Evolutionary conservation across 129 eudicot species (phyloP), one percentile per base, ranked within the genome.

Genomic region (Sambucus nigra): DNA sequence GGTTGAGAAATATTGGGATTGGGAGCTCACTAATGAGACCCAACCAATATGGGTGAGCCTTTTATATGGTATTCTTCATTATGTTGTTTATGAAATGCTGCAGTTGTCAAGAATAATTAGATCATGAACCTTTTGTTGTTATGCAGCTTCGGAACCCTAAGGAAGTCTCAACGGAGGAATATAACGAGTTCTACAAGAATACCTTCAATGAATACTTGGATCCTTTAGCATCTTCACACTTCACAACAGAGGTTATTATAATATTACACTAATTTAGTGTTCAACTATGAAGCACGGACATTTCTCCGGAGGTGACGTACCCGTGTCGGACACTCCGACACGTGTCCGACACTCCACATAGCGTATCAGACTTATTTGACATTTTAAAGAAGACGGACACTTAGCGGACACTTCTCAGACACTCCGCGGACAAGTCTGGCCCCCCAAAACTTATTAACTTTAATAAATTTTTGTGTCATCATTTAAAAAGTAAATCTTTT

Each of bases 21-120:
- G 99, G 99, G 95, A 91, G 63, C 89, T 74, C 26, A 71, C 94
- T 9, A 91, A 91, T 63, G 99, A 91, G 84, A 91, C 99, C 21
- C 95, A 91, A 50, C 95, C 99, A 33, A 82, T 86, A 72, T 91
- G 99, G 99, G 99, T 91, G 46, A 77, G 94, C 42, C 46, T 25
- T 47, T 29, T 3, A 21, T 14, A 20, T 25, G 29, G 8, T 61
- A 3, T 23, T 72, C 25, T 15, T 50, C 9, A 0, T 25, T 20
- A 10, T 31, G 2, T 39, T 33, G 28, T 29, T n/a, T 32, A 16
- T 0, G 12, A 23, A 24, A 29, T 60, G 16, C 16, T 17, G n/a
- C 5, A 28, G 42, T 50, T 19, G 47, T 19, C 39, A 28, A 60
- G 27, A 35, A 42, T 27, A 49, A 26, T 24, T 11, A 45, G 55